These are phyloP conservation scores for Kwoniella botswanensis DNA, from an alignment of 768 basidiomycete genomes.

Conservation along the genomic window DNA sequence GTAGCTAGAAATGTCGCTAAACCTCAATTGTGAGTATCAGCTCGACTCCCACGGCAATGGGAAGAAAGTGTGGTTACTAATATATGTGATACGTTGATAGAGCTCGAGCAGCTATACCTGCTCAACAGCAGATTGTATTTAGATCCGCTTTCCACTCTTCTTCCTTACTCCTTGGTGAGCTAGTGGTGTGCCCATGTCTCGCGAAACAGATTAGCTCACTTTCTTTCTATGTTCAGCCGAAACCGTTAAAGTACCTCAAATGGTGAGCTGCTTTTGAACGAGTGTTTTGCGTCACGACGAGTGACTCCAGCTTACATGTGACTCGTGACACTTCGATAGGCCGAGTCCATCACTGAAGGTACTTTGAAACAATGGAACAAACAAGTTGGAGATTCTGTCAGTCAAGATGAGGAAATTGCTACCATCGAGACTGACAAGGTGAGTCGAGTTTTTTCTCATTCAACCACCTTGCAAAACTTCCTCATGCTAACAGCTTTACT, in stretches of 20 bases:
- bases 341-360: slow-evolving; percentile 97
- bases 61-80: not conserved
- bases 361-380: slow-evolving; percentile 94
- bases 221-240: slow-evolving; percentile 61
- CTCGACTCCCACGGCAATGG: not conserved
- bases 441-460: slow-evolving; percentile 29
- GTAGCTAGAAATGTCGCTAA: slow-evolving; percentile 12
- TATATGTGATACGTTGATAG: not conserved
- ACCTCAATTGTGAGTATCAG: slow-evolving; percentile 22
- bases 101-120: slow-evolving; percentile 19
- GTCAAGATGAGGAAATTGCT: slow-evolving; percentile 92
- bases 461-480: no score
- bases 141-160: slow-evolving; percentile 46
- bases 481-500: no score
- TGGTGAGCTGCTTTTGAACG: slow-evolving; percentile 62
- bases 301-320: no score
- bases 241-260: slow-evolving; percentile 92
- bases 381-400: slow-evolving; percentile 87
- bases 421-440: slow-evolving; percentile 99
- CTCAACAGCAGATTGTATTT: slow-evolving; percentile 19
- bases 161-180: slow-evolving; percentile 47
- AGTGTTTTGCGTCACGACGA: no score
- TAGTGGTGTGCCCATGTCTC: not conserved
- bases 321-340: slow-evolving; percentile 25
- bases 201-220: not conserved